phyloP scores from a whole-genome alignment of 2,329 filamentous ascomycete species.

The Colletotrichum neosansevieriae region DNA sequence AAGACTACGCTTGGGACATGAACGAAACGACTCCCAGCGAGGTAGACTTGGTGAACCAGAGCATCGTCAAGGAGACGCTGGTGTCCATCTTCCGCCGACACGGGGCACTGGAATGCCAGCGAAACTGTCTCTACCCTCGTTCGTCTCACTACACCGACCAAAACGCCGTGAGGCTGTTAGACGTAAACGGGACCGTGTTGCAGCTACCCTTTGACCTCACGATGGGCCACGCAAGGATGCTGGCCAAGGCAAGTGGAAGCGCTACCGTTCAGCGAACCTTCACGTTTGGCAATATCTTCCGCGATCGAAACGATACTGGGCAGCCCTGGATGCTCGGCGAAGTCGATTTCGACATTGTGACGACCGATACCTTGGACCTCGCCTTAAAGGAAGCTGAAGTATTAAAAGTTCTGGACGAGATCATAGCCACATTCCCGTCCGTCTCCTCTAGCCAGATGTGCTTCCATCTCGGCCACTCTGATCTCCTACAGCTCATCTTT shows the following conservation, averaged over 20 bases:
- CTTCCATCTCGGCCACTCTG: conserved; percentile 90
- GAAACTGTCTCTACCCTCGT: conserved; percentile 83
- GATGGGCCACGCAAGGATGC: conserved; percentile 84
- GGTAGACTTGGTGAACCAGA: conserved; percentile 76
- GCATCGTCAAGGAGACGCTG: conserved; percentile 79
- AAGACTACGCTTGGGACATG: conserved; percentile 85
- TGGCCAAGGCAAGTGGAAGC: conserved; percentile 77
- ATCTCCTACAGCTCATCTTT: conserved; percentile 88
- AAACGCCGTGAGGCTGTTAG: conserved; percentile 83
- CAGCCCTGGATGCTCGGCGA: conserved; percentile 88
- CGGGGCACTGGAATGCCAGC: conserved; percentile 84
- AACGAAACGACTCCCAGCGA: conserved; percentile 65
- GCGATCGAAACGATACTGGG: conserved; percentile 81
- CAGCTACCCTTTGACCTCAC: conserved; percentile 96
- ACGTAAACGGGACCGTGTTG: conserved; percentile 85
- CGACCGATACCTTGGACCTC: conserved; percentile 81
- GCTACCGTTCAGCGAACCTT: conserved; percentile 80
- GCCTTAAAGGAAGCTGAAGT: conserved; percentile 93
- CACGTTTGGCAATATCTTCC: conserved; percentile 88
- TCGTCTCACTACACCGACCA: conserved; percentile 78
- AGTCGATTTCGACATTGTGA: conserved; percentile 97
- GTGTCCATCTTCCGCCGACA: conserved; percentile 87
- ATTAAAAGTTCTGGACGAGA: conserved; percentile 94
- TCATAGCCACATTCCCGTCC: conserved; percentile 83
- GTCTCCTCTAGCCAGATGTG: conserved; percentile 81